Percentiles rank a stretch among this genome's conserved stretches.
These are phyloP conservation scores for Gliomastix tumulicola DNA, from an alignment of 2,329 filamentous ascomycete genomes.

Conservation along the genomic window DNA sequence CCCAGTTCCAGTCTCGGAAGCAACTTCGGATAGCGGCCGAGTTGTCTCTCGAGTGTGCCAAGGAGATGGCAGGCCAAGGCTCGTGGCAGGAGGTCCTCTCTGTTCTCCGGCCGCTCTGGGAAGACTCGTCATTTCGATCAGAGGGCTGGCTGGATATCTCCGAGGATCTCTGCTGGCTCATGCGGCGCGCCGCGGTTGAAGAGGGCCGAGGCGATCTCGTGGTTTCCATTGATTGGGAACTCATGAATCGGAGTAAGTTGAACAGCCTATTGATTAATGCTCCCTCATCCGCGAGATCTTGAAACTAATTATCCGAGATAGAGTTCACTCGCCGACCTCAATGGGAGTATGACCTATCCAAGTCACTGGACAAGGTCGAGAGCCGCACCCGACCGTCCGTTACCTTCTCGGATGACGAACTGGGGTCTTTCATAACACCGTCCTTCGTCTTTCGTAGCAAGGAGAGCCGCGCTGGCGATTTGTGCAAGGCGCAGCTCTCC, in stretches of 20 bases:
- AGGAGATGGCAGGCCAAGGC: conserved; percentile 42
- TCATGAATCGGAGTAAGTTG: conserved; percentile 49
- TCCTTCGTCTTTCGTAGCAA: conserved; percentile 52
- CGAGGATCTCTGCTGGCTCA: conserved; percentile 55
- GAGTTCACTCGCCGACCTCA: conserved; percentile 46
- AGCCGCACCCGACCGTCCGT: conserved; percentile 39
- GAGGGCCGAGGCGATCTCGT: conserved; percentile 47
- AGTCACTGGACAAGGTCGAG: conserved; percentile 43
- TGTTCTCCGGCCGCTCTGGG: conserved; percentile 51
- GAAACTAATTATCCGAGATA: too few species aligned
- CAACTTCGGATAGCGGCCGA: conserved; percentile 49
- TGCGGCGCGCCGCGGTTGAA: conserved; percentile 48
- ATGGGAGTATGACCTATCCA: conserved; percentile 56
- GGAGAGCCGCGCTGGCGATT: conserved; percentile 56
- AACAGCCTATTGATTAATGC: too few species aligned
- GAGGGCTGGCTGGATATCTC: conserved; percentile 54
- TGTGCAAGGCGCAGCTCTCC: conserved; percentile 48
- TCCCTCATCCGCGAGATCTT: too few species aligned
- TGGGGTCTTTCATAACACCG: conserved; percentile 46
- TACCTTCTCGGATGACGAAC: conserved; percentile 40
- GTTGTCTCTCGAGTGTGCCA: conserved; percentile 48
- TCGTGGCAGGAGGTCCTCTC: conserved; percentile 48
- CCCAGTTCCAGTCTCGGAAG: conserved; percentile 45
- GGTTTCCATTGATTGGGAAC: conserved; percentile 58
- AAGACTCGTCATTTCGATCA: conserved; percentile 44